These are phyloP conservation scores for Narthecium ossifragum DNA, from an alignment of 106 monocot species.

Conservation along the genomic window DNA sequence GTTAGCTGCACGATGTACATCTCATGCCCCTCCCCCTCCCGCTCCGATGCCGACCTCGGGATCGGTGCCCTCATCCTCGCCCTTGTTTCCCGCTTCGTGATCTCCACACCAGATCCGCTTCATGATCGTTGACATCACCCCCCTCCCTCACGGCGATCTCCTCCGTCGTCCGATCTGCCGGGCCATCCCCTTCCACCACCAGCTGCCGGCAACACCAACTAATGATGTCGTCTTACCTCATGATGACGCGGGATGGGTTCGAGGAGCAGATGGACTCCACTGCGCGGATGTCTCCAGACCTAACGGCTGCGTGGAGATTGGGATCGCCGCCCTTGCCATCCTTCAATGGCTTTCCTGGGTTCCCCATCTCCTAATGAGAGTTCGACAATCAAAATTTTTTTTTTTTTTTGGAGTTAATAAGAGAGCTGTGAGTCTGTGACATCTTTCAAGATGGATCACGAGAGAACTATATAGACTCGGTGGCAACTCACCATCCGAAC, in stretches of 20 bases:
- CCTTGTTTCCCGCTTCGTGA: neutral
- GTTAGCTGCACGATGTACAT: conserved; percentile 36
- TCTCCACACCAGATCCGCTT: neutral
- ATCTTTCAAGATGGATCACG: too few relatives aligned
- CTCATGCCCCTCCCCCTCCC: too few relatives aligned
- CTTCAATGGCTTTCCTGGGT: conserved; percentile 15
- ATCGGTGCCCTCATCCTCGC: neutral
- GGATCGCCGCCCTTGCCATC: conserved; percentile 11
- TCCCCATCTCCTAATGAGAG: conserved; percentile 48
- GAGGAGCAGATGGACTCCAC: conserved; percentile 45
- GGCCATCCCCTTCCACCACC: too few relatives aligned
- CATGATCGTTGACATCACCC: neutral
- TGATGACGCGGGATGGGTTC: conserved; percentile 53
- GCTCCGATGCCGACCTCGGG: conserved; percentile 17
- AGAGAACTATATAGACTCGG: too few relatives aligned
- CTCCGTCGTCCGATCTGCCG: neutral
- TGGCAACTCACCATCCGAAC: too few relatives aligned
- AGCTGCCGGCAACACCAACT: too few relatives aligned
- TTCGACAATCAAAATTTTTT: too few relatives aligned
- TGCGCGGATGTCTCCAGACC: conserved; percentile 36
- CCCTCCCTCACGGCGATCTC: neutral
- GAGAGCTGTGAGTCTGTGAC: too few relatives aligned
- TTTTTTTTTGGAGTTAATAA: too few relatives aligned
- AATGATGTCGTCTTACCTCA: too few relatives aligned
- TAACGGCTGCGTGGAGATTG: conserved; percentile 56